A percentile compares a stretch with the other conserved stretches of the same genome.
phyloP scores from a whole-genome alignment of 768 basidiomycete genomes.

The Tylopilus felleus region DNA sequence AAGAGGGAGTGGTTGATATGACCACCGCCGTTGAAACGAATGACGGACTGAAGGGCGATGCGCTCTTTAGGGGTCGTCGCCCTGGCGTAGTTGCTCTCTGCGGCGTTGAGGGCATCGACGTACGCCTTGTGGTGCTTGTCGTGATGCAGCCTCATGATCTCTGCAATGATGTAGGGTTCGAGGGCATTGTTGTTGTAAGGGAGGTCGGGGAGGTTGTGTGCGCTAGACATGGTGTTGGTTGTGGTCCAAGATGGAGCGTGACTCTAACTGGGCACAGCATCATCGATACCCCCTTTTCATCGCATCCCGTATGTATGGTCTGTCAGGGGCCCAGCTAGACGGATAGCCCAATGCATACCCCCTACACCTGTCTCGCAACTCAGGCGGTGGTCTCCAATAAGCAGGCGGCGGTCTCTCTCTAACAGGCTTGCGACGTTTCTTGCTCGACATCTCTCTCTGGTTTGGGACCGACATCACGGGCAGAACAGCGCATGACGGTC shows the following conservation, averaged over 20 bases:
- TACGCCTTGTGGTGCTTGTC: slow-evolving; percentile 96
- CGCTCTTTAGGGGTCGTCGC: slow-evolving; percentile 58
- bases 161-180: slow-evolving; percentile 83
- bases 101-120: slow-evolving; percentile 66
- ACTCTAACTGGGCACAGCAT: slow-evolving; percentile 17
- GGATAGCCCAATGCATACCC: slow-evolving; percentile 34
- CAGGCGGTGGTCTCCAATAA: slow-evolving; percentile 29
- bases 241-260: neutral
- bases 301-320: slow-evolving; percentile 23
- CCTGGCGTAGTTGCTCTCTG: slow-evolving; percentile 73
- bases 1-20: slow-evolving; percentile 97
- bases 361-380: slow-evolving; percentile 22
- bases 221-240: slow-evolving; percentile 36
- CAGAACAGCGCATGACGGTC: slow-evolving; percentile 16
- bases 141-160: slow-evolving; percentile 96
- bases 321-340: slow-evolving; percentile 24
- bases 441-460: neutral
- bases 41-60: slow-evolving; percentile 26
- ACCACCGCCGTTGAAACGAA: slow-evolving; percentile 29
- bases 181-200: slow-evolving; percentile 86
- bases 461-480: slow-evolving; percentile 10
- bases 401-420: slow-evolving; percentile 21
- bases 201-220: slow-evolving; percentile 65
- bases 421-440: slow-evolving; percentile 9
- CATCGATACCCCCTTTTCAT: slow-evolving; percentile 25